Evolutionary conservation across 371 early-diverging fungal genomes (phyloP).

Genomic region (Mortierella sp.): DNA sequence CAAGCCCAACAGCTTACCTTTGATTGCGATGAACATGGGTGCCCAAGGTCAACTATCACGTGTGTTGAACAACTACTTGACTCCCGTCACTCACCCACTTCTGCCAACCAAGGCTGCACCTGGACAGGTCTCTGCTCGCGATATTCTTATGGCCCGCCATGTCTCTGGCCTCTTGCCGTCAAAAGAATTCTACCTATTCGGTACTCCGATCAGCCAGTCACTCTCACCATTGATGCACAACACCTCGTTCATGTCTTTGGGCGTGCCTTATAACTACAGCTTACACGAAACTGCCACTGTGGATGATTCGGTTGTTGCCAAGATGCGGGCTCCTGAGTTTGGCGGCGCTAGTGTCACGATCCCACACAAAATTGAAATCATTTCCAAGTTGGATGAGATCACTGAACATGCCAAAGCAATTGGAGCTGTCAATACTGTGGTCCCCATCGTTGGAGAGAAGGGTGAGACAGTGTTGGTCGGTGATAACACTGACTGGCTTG

Average conservation of each 20-base stretch:
- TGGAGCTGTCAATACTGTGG: constrained; percentile 94
- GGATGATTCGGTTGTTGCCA: constrained; percentile 65
- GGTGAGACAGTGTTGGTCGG: constrained; percentile 73
- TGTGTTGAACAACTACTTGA: constrained; percentile 85
- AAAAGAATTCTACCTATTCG: constrained; percentile 87
- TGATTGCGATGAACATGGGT: constrained; percentile 97
- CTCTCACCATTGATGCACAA: constrained; percentile 95
- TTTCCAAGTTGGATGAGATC: constrained; percentile 77
- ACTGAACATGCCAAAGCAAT: constrained; percentile 85
- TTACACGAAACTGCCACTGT: constrained; percentile 81
- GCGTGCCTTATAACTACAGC: constrained; percentile 85
- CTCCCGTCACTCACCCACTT: constrained; percentile 93
- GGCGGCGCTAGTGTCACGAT: constrained; percentile 97
- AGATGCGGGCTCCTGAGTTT: constrained; percentile 75
- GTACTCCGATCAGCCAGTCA: constrained; percentile 91
- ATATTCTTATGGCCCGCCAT: constrained; percentile 82
- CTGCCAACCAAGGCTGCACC: constrained; percentile 91
- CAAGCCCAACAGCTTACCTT: constrained; percentile 64
- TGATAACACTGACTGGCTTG: constrained; percentile 96
- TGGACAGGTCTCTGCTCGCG: constrained; percentile 90
- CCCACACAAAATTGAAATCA: constrained; percentile 90
- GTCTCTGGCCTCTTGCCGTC: constrained; percentile 76
- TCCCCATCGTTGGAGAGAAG: constrained; percentile 58
- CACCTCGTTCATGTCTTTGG: constrained; percentile 87
- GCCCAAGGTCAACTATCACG: constrained; percentile 89